Percentiles rank a stretch among this genome's conserved stretches.
These are phyloP conservation scores for Hericium erinaceus DNA, from an alignment of 768 basidiomycete species.

Conservation along the genomic window DNA sequence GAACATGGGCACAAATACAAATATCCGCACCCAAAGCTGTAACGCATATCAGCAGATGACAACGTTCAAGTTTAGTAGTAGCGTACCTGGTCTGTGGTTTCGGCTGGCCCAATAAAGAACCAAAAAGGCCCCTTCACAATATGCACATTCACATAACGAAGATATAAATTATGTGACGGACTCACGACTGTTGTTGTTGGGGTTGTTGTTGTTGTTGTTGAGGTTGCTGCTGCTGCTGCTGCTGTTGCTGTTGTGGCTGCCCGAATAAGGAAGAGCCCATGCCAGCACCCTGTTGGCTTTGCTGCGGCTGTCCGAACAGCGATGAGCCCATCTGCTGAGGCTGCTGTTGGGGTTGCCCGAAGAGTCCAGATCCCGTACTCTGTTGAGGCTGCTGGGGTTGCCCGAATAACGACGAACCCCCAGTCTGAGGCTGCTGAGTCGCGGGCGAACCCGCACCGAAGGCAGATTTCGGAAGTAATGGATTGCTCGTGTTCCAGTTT, in stretches of 20 bases:
- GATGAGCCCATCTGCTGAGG: slow-evolving; percentile 8
- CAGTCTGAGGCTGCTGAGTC: not conserved
- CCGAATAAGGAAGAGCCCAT: not conserved
- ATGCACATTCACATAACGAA: not conserved
- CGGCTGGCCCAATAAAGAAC: slow-evolving; percentile 7
- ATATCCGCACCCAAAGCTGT: not conserved
- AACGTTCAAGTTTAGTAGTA: not conserved
- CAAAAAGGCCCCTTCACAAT: slow-evolving; percentile 24
- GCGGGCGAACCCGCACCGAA: slow-evolving; percentile 1
- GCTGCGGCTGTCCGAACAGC: slow-evolving; percentile 6
- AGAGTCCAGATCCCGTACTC: not conserved
- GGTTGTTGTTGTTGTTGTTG: slow-evolving; percentile 9
- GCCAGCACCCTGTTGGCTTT: not conserved
- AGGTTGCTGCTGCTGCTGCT: slow-evolving; percentile 18
- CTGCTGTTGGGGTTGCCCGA: slow-evolving; percentile 8
- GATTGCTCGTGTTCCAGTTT: slow-evolving; percentile 7
- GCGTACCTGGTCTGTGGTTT: not conserved
- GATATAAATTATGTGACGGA: no score
- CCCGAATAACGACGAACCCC: slow-evolving; percentile 5
- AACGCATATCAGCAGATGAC: not conserved
- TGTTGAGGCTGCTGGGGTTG: not conserved
- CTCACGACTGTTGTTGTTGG: no score
- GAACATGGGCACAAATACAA: not conserved
- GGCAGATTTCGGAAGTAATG: slow-evolving; percentile 9
- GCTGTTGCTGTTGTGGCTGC: slow-evolving; percentile 11